Evolutionary conservation across 805 yeast genomes (phyloP), one percentile per base, ranked within the genome.

Genomic region (Candida quercuum): DNA sequence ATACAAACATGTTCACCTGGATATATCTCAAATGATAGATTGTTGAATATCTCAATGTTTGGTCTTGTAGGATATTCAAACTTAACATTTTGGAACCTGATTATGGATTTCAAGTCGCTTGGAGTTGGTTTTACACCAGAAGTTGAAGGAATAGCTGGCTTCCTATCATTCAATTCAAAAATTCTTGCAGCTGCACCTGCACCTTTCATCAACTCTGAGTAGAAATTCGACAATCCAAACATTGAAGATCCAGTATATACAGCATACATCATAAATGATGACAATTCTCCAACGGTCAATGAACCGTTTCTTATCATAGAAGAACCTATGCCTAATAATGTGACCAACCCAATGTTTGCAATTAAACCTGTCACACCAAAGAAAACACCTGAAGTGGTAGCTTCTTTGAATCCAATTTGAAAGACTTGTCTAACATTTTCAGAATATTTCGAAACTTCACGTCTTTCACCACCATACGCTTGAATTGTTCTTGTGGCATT

Each of bases 161-260:
- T 69, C 59, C 87, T 71, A 43, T 85, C 93, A 42, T 82, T 77
- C 35, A 91, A 67, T 57, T 91, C 98, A 65, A 91, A 89, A 19
- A 91, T 75, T 42, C 98, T 69, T 35, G 88, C 81, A 0, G 96
- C 93, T 0, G 98, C 97, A 35, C 98, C 98, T 7, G 89, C 85
- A 39, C 97, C 98, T 64, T 91, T 91, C 97, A 91, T 91, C 41
- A 91, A 66, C 59, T 91, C 98, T 3, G 95, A 79, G 56, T 89
- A 91, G 57, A 91, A 91, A 52, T 84, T 85, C 0, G 96, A 91
- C 15, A 91, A 58, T 0, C 97, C 96, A 60, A 85, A 84, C 51
- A 89, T 85, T 8, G 96, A 86, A n/a, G 87, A 71, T 1, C 96
- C 98, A 2, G 96, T 84, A 59, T 86, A 91, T 1, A 86, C 86